Base-by-base conservation (phyloP, 768 basidiomycete species). In the Suillus decipiens region DNA sequence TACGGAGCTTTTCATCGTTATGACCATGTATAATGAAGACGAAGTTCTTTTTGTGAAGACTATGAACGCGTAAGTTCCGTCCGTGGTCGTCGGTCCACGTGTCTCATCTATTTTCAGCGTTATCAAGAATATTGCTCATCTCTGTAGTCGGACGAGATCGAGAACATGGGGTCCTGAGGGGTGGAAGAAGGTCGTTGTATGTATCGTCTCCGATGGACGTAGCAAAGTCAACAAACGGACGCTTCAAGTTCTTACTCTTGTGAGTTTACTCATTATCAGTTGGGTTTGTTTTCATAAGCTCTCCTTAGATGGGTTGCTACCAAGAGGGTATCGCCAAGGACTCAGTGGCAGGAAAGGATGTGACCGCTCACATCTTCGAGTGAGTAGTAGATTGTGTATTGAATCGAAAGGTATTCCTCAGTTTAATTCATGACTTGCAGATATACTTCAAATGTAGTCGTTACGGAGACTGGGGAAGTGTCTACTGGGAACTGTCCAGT, bases 11-110 rank as follows among this genome's bases (percentile, higher is more conserved):
- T 95, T 96, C 78, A 93, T 97, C 68, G 94, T 96, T 47, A 92
- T 96, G 87, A 96, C 95, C 50, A 96, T 96, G 93, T 93, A 93
- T 75, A 96, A 96, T 73, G 95, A 97, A 78, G 92, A 93, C 71
- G 90, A 93, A 71, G 79, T 88, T 10, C 79, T 92, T 33, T 93
- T 93, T 73, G 80, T 80, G 71, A 84, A 82, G 71, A 95, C 92
- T 12, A 93, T 95, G 90, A 93, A 93, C 68, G 86, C 90, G 88
- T 89, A 70, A 70, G 89, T 81, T 48, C 47, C 28, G 5, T 28
- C 59, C 50, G 61, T 48, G 7, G 14, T 60, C 19, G 28, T 42
- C 34, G 39, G 24, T 37, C 61, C 64, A 51, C 50, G 60, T 56
- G 15, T 37, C 37, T 66, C 62, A 65, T 62, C 55, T 63, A 53